phyloP scores from a whole-genome alignment of 2,329 filamentous ascomycete genomes.

The Exserohilum turcica region DNA sequence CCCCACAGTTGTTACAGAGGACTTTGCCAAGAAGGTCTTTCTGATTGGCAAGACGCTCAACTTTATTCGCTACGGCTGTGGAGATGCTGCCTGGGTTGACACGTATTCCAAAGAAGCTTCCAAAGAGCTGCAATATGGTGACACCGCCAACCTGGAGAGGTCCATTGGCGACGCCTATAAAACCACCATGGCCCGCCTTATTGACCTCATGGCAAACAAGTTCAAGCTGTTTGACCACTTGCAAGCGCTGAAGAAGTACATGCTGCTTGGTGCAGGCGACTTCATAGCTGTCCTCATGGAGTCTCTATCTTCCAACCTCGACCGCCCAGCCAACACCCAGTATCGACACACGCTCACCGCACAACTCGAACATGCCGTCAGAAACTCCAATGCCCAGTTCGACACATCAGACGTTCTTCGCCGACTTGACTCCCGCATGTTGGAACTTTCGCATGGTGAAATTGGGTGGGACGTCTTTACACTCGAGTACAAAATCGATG shows the following conservation, averaged over 20 bases:
- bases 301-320: slow-evolving; percentile 87
- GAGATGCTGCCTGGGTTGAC: slow-evolving; percentile 93
- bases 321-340: slow-evolving; percentile 93
- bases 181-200: slow-evolving; percentile 93
- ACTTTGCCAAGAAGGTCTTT: slow-evolving; percentile 96
- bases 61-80: slow-evolving; percentile 95
- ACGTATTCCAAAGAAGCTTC: slow-evolving; percentile 91
- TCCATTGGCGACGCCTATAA: slow-evolving; percentile 98
- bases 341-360: slow-evolving; percentile 96
- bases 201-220: slow-evolving; percentile 90
- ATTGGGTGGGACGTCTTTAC: slow-evolving; percentile 99
- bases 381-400: slow-evolving; percentile 95
- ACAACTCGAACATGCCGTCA: slow-evolving; percentile 96
- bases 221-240: slow-evolving; percentile 95
- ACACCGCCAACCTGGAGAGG: slow-evolving; percentile 85
- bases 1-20: slow-evolving; percentile 87
- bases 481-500: slow-evolving; percentile 96
- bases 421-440: slow-evolving; percentile 94
- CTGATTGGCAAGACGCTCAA: slow-evolving; percentile 97
- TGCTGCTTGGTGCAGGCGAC: slow-evolving; percentile 92
- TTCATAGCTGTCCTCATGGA: slow-evolving; percentile 98
- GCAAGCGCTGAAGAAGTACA: slow-evolving; percentile 88
- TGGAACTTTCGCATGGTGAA: slow-evolving; percentile 93
- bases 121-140: slow-evolving; percentile 88
- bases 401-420: slow-evolving; percentile 90